A percentile compares a stretch with the other conserved stretches of the same genome.
These are phyloP conservation scores for Phytophthora vignae DNA, from an alignment of 352 stramenopile species.

Conservation along the genomic window DNA sequence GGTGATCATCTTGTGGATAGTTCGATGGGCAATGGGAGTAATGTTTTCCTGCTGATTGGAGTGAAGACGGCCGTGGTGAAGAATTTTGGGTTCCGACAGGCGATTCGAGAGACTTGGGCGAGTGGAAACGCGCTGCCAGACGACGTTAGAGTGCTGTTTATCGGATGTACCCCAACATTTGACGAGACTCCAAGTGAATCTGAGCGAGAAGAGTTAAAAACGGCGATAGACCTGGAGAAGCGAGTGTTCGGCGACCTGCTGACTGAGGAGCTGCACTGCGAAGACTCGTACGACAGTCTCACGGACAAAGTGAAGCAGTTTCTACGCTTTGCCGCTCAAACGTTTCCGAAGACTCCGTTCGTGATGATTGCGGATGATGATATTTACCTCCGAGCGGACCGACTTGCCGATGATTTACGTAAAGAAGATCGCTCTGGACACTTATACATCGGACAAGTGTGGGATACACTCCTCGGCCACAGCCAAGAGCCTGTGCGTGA, in stretches of 20 bases:
- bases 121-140: conserved; percentile 14
- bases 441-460: conserved; percentile 34
- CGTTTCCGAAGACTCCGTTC: conserved; percentile 31
- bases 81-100: conserved; percentile 43
- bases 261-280: conserved; percentile 53
- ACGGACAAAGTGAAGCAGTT: conserved; percentile 68
- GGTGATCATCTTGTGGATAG: background rate
- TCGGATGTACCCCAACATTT: conserved; percentile 39
- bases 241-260: conserved; percentile 46
- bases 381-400: conserved; percentile 51
- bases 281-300: conserved; percentile 59
- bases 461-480: conserved; percentile 28
- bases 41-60: conserved; percentile 48
- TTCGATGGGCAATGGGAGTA: background rate
- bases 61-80: conserved; percentile 52
- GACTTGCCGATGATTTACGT: conserved; percentile 8
- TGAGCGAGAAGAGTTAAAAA: conserved; percentile 9
- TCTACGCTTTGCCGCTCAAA: conserved; percentile 34
- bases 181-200: background rate
- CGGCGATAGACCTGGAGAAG: conserved; percentile 42
- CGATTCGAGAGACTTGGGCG: conserved; percentile 57
- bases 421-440: background rate
- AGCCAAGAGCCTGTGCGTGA: conserved; percentile 36
- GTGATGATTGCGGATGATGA: conserved; percentile 70
- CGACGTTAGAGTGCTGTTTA: conserved; percentile 44